Conservation (phyloP, 805 yeast species). For the Lipomyces kockii region DNA sequence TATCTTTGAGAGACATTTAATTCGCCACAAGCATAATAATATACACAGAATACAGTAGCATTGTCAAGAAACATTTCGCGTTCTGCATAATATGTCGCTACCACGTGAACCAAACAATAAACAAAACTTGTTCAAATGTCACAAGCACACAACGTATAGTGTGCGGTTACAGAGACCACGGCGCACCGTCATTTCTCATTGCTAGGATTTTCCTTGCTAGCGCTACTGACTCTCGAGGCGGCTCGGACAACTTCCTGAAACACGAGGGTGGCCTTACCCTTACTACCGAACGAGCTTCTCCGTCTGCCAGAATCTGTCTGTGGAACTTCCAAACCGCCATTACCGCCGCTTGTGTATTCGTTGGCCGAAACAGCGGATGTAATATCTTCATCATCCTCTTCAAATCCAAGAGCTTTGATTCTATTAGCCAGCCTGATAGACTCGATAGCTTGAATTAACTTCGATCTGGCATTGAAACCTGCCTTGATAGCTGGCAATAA, state of each 20-base stretch:
- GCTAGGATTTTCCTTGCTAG: conserved; percentile 29
- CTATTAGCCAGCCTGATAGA: conserved; percentile 80
- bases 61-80: not conserved
- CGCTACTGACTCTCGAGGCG: conserved; percentile 64
- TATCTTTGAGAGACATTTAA: not conserved
- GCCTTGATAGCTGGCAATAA: conserved; percentile 79
- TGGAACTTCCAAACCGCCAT: not conserved
- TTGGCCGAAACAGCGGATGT: not conserved
- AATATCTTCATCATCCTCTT: conserved; percentile 53
- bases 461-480: conserved; percentile 81
- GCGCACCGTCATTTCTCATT: not conserved
- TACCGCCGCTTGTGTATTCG: not conserved
- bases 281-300: conserved; percentile 22
- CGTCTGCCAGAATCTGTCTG: not conserved
- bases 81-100: not conserved
- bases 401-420: conserved; percentile 68
- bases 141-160: not conserved
- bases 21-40: not conserved
- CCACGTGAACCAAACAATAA: not conserved
- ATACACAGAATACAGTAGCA: not conserved
- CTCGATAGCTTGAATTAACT: conserved; percentile 84
- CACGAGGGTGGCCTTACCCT: conserved; percentile 29
- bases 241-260: conserved; percentile 74
- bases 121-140: not conserved
- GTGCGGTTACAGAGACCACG: not conserved